These are phyloP conservation scores for Rosa chinensis DNA, from an alignment of 306 rosid species.

Conservation along the genomic window DNA sequence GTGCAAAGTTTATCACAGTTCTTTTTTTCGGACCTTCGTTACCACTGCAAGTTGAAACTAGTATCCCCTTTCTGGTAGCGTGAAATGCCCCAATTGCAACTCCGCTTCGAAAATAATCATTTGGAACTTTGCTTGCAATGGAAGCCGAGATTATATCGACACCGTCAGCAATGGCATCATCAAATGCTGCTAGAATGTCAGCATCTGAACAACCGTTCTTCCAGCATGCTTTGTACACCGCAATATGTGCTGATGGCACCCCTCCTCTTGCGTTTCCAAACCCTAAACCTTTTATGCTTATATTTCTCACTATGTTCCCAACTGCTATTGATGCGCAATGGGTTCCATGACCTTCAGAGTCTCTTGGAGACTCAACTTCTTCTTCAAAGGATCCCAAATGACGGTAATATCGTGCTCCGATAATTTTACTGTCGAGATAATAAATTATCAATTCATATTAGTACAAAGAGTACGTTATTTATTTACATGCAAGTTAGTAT, in stretches of 20 bases:
- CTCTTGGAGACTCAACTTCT: conserved; percentile 47
- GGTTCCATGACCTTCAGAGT: conserved; percentile 56
- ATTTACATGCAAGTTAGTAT: too few species aligned
- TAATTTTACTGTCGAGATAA: conserved; percentile 24
- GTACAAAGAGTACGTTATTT: background rate
- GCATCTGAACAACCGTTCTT: fast-evolving
- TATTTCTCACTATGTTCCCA: conserved; percentile 18
- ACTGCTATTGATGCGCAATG: conserved; percentile 57
- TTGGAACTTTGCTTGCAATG: background rate
- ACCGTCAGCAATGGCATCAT: background rate
- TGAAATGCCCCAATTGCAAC: conserved; percentile 9
- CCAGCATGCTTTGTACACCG: conserved; percentile 31
- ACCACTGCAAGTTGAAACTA: conserved; percentile 5
- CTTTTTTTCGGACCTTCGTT: background rate
- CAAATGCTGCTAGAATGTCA: background rate
- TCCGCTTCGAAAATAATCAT: background rate
- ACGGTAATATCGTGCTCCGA: conserved; percentile 25
- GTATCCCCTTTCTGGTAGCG: conserved; percentile 1
- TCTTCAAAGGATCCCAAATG: background rate
- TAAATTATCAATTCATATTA: background rate
- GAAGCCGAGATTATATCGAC: background rate
- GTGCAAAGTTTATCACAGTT: background rate
- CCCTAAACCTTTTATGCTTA: conserved; percentile 16
- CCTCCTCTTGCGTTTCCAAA: conserved; percentile 21
- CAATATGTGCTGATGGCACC: conserved; percentile 12